Evolutionary conservation across 2,329 filamentous ascomycete species (phyloP).

Genomic region (Penicillium sp.): DNA sequence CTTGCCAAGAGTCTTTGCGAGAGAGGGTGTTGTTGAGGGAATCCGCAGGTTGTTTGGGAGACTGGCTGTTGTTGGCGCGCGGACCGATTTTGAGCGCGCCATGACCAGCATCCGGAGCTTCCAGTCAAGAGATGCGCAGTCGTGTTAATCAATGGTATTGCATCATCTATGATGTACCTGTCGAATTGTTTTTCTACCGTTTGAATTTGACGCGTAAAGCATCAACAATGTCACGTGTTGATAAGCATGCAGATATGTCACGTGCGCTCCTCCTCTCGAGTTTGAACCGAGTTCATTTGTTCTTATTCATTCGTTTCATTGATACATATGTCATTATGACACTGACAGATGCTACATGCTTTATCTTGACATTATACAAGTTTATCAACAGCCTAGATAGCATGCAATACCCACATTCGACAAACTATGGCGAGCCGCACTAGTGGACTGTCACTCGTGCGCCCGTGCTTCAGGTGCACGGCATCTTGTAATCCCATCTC

Average conservation of each 20-base stretch:
- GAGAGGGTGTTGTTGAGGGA: conserved; percentile 61
- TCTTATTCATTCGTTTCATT: background rate
- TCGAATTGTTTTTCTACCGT: conserved; percentile 1
- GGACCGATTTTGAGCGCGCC: conserved; percentile 34
- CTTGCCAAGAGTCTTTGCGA: conserved; percentile 65
- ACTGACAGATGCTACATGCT: background rate
- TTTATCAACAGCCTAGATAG: no score
- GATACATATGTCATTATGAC: background rate
- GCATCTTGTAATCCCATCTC: background rate
- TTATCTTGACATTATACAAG: background rate
- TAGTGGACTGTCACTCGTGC: background rate
- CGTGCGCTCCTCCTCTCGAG: background rate
- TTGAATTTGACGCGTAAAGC: conserved; percentile 8
- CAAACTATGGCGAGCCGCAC: no score
- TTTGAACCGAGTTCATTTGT: background rate
- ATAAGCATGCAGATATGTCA: conserved; percentile 5
- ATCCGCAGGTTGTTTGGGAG: conserved; percentile 70
- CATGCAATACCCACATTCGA: no score
- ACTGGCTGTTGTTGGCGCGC: conserved; percentile 67
- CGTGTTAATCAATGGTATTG: background rate
- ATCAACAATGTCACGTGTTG: conserved; percentile 18
- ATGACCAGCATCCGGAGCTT: conserved; percentile 14
- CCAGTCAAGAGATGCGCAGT: background rate
- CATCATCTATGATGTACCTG: background rate
- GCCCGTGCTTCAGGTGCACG: background rate